A percentile compares a stretch with the other conserved stretches of the same genome.
phyloP scores from a whole-genome alignment of 495 filamentous ascomycete genomes.

The Podospora fimiseda region DNA sequence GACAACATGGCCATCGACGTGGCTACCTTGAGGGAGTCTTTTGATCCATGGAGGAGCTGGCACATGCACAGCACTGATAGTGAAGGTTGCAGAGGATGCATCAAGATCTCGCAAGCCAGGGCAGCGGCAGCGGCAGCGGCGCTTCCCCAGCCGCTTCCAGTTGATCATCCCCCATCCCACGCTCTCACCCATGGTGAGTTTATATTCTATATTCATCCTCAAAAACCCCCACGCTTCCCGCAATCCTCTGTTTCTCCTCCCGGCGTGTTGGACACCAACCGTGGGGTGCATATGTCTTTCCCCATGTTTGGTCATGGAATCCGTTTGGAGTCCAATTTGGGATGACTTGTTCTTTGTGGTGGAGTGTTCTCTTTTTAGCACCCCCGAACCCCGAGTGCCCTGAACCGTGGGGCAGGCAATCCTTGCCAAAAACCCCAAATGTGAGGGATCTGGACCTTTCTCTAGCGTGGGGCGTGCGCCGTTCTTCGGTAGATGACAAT shows the following conservation, averaged over 20 bases:
- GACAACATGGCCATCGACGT: conserved; percentile 24
- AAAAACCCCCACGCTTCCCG: conserved; percentile 8
- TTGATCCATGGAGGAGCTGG: conserved; percentile 25
- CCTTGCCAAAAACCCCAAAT: conserved; percentile 1
- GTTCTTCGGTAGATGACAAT: not conserved
- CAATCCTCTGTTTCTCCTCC: conserved; percentile 2
- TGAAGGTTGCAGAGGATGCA: conserved; percentile 26
- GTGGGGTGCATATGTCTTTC: conserved; percentile 13
- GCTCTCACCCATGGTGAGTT: conserved; percentile 19
- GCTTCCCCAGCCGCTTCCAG: conserved; percentile 2
- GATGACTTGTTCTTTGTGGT: not conserved
- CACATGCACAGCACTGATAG: conserved; percentile 11
- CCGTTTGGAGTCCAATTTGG: not conserved
- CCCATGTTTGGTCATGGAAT: conserved; percentile 7
- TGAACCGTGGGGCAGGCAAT: conserved; percentile 12
- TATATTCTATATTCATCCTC: not conserved
- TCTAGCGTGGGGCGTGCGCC: conserved; percentile 13
- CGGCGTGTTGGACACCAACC: conserved; percentile 5
- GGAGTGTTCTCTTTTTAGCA: conserved; percentile 3
- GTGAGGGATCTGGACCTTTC: conserved; percentile 6
- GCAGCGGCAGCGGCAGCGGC: conserved; percentile 10
- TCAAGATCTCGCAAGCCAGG: conserved; percentile 23
- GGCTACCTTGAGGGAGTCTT: conserved; percentile 21
- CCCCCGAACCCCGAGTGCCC: not conserved
- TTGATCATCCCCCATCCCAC: not conserved